Evolutionary conservation across 176 grass and related monocot species (phyloP).

Genomic region (Rhynchospora tenuis): DNA sequence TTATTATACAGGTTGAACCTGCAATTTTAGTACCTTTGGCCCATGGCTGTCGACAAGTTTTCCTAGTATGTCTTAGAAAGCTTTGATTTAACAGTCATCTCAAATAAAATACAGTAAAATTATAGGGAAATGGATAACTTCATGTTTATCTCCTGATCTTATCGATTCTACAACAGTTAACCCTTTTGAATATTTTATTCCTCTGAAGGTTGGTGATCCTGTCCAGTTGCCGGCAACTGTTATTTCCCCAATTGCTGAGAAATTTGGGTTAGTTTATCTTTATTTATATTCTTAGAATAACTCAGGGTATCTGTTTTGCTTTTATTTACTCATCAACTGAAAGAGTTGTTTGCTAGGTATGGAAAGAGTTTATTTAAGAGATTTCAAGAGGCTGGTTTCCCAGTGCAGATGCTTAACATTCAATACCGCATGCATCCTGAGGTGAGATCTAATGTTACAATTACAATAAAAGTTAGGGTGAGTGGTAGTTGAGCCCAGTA

Average conservation of each 20-base stretch:
- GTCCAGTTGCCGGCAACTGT: constrained; percentile 96
- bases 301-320: constrained; percentile 7
- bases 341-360: constrained; percentile 45
- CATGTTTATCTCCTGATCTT: background rate
- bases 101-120: background rate
- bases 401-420: constrained; percentile 90
- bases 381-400: constrained; percentile 95
- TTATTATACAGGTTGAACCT: constrained; percentile 66
- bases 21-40: constrained; percentile 75
- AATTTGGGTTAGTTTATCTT: constrained; percentile 58
- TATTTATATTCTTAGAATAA: background rate
- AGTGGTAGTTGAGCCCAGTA: background rate
- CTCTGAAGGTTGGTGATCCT: constrained; percentile 74
- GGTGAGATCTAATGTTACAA: constrained; percentile 31
- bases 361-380: constrained; percentile 90
- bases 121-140: background rate
- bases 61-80: constrained; percentile 53
- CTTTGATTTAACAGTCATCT: constrained; percentile 19
- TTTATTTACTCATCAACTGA: background rate
- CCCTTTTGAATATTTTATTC: background rate
- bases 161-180: background rate
- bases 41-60: constrained; percentile 96
- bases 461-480: background rate
- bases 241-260: constrained; percentile 67
- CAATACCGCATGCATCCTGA: constrained; percentile 98